Evolutionary conservation across 2,329 filamentous ascomycete genomes (phyloP).

Genomic region (Colletotrichum costaricense): DNA sequence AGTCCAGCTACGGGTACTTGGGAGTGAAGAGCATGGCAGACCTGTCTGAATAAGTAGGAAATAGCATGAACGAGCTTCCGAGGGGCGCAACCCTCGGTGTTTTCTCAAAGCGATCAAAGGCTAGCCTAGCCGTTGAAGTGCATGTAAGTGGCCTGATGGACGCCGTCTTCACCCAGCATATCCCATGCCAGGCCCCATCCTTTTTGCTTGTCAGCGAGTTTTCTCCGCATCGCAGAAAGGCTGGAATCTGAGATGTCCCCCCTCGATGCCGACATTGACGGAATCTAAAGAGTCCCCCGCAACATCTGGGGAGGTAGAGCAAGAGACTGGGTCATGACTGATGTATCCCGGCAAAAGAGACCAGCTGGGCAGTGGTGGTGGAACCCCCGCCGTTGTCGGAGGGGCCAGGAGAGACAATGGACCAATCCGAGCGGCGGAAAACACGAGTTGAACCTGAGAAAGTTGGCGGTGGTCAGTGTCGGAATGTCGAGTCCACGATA

Average conservation of each 20-base stretch:
- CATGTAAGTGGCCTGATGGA: slow-evolving; percentile 23
- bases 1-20: background rate
- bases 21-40: background rate
- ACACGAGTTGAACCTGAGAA: background rate
- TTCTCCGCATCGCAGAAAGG: slow-evolving; percentile 25
- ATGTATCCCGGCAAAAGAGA: slow-evolving; percentile 18
- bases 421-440: slow-evolving; percentile 5
- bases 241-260: background rate
- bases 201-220: slow-evolving; percentile 18
- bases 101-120: background rate
- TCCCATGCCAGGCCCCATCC: background rate
- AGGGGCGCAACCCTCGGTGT: background rate
- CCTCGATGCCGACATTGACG: slow-evolving; percentile 1
- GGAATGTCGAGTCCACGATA: background rate
- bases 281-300: slow-evolving; percentile 13
- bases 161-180: slow-evolving; percentile 1
- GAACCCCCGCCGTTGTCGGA: slow-evolving; percentile 30
- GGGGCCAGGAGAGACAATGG: slow-evolving; percentile 9
- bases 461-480: background rate
- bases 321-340: slow-evolving; percentile 26
- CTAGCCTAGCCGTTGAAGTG: slow-evolving; percentile 13
- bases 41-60: background rate
- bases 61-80: background rate
- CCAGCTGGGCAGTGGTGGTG: slow-evolving; percentile 24
- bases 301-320: slow-evolving; percentile 26